Conservation (phyloP, 2,329 filamentous ascomycete species). For the Lasiodiplodia sp. region DNA sequence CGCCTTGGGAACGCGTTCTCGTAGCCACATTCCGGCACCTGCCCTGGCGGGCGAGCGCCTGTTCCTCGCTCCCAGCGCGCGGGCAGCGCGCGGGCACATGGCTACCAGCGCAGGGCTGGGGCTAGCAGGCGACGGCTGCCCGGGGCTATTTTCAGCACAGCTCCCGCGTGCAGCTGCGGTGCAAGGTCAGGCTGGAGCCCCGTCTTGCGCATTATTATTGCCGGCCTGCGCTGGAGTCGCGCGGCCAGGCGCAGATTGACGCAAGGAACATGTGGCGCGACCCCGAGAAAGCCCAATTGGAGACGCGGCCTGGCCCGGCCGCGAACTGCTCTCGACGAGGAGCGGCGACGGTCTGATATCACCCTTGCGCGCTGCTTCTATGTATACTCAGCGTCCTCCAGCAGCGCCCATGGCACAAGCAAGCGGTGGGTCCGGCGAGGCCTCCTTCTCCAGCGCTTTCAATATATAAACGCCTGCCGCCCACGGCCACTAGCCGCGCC, state of each 20-base stretch:
- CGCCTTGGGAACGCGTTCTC: background rate
- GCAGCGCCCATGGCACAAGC: slow-evolving; percentile 18
- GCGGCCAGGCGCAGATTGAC: slow-evolving; percentile 14
- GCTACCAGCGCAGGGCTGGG: slow-evolving; percentile 4
- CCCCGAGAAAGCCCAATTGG: slow-evolving; percentile 11
- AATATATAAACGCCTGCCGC: slow-evolving; percentile 26
- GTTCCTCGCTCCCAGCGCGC: background rate
- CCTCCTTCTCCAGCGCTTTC: slow-evolving; percentile 11
- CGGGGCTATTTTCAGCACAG: slow-evolving; percentile 8
- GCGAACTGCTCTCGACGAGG: background rate
- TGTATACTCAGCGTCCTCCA: slow-evolving; percentile 8
- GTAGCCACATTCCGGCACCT: slow-evolving; percentile 18
- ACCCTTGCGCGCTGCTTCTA: slow-evolving; percentile 17
- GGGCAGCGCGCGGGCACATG: background rate
- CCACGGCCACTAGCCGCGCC: slow-evolving; percentile 24
- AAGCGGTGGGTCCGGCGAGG: slow-evolving; percentile 11
- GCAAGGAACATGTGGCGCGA: slow-evolving; percentile 17
- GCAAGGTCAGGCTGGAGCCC: slow-evolving; percentile 23
- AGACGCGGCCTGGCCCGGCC: slow-evolving; percentile 12
- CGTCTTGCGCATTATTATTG: background rate
- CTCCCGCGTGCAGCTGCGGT: slow-evolving; percentile 22
- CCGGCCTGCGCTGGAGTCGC: background rate
- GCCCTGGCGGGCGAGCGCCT: slow-evolving; percentile 6
- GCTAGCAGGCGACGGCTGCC: background rate
- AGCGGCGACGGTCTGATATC: slow-evolving; percentile 17